phyloP scores from a whole-genome alignment of 768 basidiomycete genomes.

The Tricholoma sp. region DNA sequence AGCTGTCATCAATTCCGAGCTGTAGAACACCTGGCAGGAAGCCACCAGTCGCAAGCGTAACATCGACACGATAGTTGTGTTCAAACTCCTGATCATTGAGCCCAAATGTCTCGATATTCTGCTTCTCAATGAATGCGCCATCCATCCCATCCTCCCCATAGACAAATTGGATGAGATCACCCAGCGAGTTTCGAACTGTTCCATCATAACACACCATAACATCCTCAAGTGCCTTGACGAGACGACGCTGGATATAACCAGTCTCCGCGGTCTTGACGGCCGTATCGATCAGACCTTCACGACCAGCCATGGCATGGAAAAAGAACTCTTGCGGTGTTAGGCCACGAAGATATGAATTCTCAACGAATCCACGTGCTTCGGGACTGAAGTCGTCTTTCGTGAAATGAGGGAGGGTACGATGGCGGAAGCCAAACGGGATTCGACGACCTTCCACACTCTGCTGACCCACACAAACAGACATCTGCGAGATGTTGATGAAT shows the following conservation, averaged over 20 bases:
- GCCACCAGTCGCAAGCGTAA: slow-evolving; percentile 76
- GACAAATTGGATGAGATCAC: slow-evolving; percentile 92
- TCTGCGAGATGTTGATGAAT: slow-evolving; percentile 99
- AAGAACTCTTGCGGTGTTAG: slow-evolving; percentile 98
- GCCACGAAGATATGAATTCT: slow-evolving; percentile 96
- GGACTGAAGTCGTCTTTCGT: slow-evolving; percentile 98
- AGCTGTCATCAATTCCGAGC: slow-evolving; percentile 82
- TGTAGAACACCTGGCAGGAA: slow-evolving; percentile 79
- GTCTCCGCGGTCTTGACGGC: slow-evolving; percentile 99
- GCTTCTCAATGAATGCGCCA: slow-evolving; percentile 94
- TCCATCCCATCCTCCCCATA: slow-evolving; percentile 99
- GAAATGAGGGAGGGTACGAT: slow-evolving; percentile 95
- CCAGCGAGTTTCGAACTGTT: slow-evolving; percentile 94
- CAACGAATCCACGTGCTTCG: slow-evolving; percentile 96
- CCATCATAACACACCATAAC: slow-evolving; percentile 98
- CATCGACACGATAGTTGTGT: slow-evolving; percentile 91
- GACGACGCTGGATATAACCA: slow-evolving; percentile 95
- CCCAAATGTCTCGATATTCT: slow-evolving; percentile 86
- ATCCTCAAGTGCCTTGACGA: slow-evolving; percentile 97
- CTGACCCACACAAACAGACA: slow-evolving; percentile 99
- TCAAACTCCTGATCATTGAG: slow-evolving; percentile 81
- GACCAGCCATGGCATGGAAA: slow-evolving; percentile 99
- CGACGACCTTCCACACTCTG: slow-evolving; percentile 98
- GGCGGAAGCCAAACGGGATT: slow-evolving; percentile 96
- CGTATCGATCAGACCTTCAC: slow-evolving; percentile 98